Conservation (phyloP, 2,329 filamentous ascomycete genomes). For the Cytospora leucostoma region DNA sequence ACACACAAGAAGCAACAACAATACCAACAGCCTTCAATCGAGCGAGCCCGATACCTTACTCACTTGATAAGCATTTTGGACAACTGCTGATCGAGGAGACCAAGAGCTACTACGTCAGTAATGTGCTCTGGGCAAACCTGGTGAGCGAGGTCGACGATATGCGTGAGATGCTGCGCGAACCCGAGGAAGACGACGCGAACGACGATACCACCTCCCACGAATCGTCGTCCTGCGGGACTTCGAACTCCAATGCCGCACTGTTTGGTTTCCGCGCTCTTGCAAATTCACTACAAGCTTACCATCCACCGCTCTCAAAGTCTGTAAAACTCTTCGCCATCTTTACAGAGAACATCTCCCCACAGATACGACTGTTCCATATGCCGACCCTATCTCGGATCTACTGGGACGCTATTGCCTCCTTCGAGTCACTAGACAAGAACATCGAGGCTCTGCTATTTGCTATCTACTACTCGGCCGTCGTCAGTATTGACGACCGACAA, state of each 20-base stretch:
- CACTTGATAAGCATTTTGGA: constrained; percentile 21
- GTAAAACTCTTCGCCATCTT: constrained; percentile 33
- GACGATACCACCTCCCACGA: not conserved
- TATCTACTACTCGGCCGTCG: constrained; percentile 56
- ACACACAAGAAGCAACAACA: not conserved
- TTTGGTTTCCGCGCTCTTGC: constrained; percentile 33
- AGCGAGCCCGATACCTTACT: not conserved
- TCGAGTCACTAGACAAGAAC: constrained; percentile 27
- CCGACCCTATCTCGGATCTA: constrained; percentile 33
- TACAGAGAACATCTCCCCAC: constrained; percentile 33
- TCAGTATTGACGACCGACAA: constrained; percentile 56
- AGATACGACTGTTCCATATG: constrained; percentile 37
- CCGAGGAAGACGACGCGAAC: constrained; percentile 21
- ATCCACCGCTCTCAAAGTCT: constrained; percentile 32
- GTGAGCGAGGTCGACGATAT: constrained; percentile 28
- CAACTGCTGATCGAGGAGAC: constrained; percentile 24
- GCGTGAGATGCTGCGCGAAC: constrained; percentile 25
- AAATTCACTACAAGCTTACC: constrained; percentile 31
- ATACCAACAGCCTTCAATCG: not conserved
- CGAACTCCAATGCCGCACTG: constrained; percentile 31
- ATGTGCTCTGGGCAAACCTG: constrained; percentile 26
- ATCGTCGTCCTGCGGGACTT: not conserved
- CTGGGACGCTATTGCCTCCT: constrained; percentile 31
- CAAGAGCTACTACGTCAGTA: constrained; percentile 29
- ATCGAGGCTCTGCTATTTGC: constrained; percentile 43